Evolutionary conservation across 208 protist genomes (phyloP), one percentile per base, ranked within the genome.

Genomic region (Trypanosoma grayi): DNA sequence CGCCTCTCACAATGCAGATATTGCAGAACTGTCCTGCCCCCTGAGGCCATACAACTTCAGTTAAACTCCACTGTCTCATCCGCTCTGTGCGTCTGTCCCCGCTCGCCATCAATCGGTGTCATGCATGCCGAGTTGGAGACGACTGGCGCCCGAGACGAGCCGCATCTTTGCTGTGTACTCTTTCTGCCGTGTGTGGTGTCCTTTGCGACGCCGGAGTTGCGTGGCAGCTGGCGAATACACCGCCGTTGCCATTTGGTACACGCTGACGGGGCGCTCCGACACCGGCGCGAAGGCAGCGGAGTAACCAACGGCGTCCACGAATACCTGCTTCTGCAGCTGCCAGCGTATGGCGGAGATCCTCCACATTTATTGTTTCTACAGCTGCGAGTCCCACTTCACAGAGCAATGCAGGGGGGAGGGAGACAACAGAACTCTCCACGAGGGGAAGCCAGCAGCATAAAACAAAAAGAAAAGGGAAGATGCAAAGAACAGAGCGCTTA

Each of bases 141-240:
- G 60, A 36, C 60, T 69, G 24, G 74, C 71, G 18, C n/a, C 7
- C 30, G 62, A 46, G 30, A 81, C 57, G 1, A 80, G 31, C 20
- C 52, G 34, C n/a, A 67, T 70, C 55, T 75, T 89, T 57, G 58
- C 68, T 28, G 53, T 70, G 61, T 82, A 66, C 28, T 46, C 43
- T 24, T 71, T 73, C 39, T 85, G 78, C 0, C 79, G 69, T 43
- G 68, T 61, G 7, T 27, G 24, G 53, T 81, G 67, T 33, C 69
- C 63, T 50, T 82, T 85, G 14, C 83, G 70, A n/a, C 83, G 70
- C 9, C 46, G 27, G 6, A 85, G 4, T 5, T 62, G 45, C 16
- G 62, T 69, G 9, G 72, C 57, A 2, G 76, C 83, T 2, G 79
- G 69, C 4, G 76, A 90, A 67, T 90, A 90, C 24, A 77, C 18